phyloP scores from a whole-genome alignment of 495 filamentous ascomycete species.

The Tuber borchii region DNA sequence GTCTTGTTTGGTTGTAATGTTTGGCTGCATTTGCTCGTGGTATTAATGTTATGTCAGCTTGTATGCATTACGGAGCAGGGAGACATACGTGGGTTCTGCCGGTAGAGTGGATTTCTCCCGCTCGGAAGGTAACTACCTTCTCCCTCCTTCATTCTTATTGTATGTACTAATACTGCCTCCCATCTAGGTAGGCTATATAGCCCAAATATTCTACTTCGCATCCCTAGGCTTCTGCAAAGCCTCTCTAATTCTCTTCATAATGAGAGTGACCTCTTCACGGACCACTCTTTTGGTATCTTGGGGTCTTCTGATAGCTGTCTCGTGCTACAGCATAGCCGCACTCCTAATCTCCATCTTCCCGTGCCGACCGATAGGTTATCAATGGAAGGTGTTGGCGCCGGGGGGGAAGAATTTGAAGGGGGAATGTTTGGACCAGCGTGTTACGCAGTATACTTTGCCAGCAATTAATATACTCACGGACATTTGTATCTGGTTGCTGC shows the following conservation, averaged over 20 bases:
- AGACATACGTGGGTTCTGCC: conserved; percentile 3
- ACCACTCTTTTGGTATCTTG: conserved; percentile 5
- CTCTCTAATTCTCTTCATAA: conserved; percentile 21
- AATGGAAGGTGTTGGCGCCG: conserved; percentile 5
- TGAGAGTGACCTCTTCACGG: conserved; percentile 8
- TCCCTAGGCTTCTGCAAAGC: conserved; percentile 16
- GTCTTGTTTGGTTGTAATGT: neutral
- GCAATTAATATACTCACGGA: conserved; percentile 22
- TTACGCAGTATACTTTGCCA: conserved; percentile 12
- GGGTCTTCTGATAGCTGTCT: conserved; percentile 3
- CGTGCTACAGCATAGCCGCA: neutral
- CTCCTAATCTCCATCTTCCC: conserved; percentile 10
- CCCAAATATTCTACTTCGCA: conserved; percentile 21
- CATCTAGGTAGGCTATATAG: neutral
- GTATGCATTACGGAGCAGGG: neutral
- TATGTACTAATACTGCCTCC: neutral
- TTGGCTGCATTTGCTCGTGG: neutral
- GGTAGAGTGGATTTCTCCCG: neutral
- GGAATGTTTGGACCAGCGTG: conserved; percentile 3
- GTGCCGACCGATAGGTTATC: conserved; percentile 8
- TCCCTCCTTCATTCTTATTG: neutral
- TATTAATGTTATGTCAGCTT: neutral
- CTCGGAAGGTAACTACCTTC: conserved; percentile 4
- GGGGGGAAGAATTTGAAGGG: neutral
- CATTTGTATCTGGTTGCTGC: conserved; percentile 16